A percentile compares a stretch with the other conserved stretches of the same genome.
Conservation (phyloP, 352 stramenopile genomes). For the Elongisporangium prolatum region DNA sequence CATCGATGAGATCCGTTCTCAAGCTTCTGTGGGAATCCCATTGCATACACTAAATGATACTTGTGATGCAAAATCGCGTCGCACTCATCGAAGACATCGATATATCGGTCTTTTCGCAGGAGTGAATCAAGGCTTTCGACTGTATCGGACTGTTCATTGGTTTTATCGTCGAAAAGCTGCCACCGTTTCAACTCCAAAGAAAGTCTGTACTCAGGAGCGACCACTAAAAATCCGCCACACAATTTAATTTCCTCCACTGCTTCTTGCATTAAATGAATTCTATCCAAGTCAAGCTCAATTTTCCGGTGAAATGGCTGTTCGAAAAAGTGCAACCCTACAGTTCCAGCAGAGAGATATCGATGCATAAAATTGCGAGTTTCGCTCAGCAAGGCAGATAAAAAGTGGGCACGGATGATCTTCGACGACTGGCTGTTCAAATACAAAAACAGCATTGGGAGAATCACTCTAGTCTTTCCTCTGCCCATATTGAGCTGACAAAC, state of each 20-base stretch:
- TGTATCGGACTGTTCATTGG: constrained; percentile 7
- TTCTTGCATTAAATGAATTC: constrained; percentile 29
- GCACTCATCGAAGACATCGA: constrained; percentile 86
- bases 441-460: constrained; percentile 86
- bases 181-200: constrained; percentile 84
- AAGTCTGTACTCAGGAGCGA: constrained; percentile 84
- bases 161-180: constrained; percentile 27
- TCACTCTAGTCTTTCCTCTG: constrained; percentile 84
- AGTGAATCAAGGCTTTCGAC: constrained; percentile 28
- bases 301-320: constrained; percentile 72
- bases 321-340: constrained; percentile 35
- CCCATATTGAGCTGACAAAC: constrained; percentile 89
- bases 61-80: constrained; percentile 85
- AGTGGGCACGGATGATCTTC: constrained; percentile 48
- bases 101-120: constrained; percentile 39
- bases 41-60: constrained; percentile 87
- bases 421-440: constrained; percentile 32
- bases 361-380: constrained; percentile 71
- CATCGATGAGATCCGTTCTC: constrained; percentile 45
- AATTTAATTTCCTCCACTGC: constrained; percentile 27
- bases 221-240: constrained; percentile 48
- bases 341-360: constrained; percentile 38
- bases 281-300: constrained; percentile 22
- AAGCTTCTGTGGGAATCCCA: constrained; percentile 45
- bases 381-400: constrained; percentile 53